phyloP scores from a whole-genome alignment of 495 filamentous ascomycete species.

The Daldinia childiae region DNA sequence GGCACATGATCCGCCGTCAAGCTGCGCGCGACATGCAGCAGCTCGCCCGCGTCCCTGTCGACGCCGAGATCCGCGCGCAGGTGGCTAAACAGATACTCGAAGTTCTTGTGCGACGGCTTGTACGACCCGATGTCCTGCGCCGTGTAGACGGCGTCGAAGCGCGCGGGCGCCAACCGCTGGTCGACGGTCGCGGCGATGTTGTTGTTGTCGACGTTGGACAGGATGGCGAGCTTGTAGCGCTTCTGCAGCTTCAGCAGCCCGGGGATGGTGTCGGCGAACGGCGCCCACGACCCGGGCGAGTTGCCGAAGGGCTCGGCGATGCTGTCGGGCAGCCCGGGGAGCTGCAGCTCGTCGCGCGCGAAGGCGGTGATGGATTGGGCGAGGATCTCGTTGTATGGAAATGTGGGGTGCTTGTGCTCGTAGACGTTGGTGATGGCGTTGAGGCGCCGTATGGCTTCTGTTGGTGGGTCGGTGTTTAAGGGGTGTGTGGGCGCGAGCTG shows the following conservation, averaged over 20 bases:
- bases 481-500: constrained; percentile 55
- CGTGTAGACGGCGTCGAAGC: constrained; percentile 76
- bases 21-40: constrained; percentile 76
- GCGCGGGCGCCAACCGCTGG: constrained; percentile 51
- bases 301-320: constrained; percentile 59
- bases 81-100: constrained; percentile 68
- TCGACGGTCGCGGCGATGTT: constrained; percentile 66
- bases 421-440: constrained; percentile 48
- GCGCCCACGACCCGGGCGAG: constrained; percentile 67
- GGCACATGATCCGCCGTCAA: constrained; percentile 78
- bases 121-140: constrained; percentile 80
- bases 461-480: constrained; percentile 49
- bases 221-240: constrained; percentile 73
- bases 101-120: constrained; percentile 75
- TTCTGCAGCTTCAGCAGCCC: constrained; percentile 63
- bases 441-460: constrained; percentile 46
- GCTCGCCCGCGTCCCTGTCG: constrained; percentile 59
- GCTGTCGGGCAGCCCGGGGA: constrained; percentile 48
- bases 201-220: constrained; percentile 75
- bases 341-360: constrained; percentile 49
- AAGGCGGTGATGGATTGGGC: constrained; percentile 59
- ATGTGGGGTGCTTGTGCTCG: constrained; percentile 59
- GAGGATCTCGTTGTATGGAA: constrained; percentile 68
- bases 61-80: constrained; percentile 64
- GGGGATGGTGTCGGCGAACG: constrained; percentile 71